Percentiles rank a stretch among this genome's conserved stretches.
phyloP scores from a whole-genome alignment of 805 yeast genomes.

The Candida maltosa region DNA sequence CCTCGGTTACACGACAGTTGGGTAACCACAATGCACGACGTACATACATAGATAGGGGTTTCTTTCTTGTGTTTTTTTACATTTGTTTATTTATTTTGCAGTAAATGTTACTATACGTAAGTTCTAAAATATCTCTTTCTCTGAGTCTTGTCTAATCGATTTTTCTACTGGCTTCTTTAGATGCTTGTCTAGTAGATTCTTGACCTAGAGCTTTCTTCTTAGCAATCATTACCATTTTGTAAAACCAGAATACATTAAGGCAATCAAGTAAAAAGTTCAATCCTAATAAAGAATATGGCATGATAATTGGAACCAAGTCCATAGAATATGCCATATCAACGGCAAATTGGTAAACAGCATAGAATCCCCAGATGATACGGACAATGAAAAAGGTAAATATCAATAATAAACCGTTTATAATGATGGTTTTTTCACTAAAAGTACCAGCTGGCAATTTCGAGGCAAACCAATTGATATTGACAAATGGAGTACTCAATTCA shows the following conservation, averaged over 20 bases:
- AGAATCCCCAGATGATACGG: constrained; percentile 85
- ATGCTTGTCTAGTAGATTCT: constrained; percentile 12
- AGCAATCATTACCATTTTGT: constrained; percentile 80
- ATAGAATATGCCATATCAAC: constrained; percentile 44
- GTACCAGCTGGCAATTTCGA: constrained; percentile 69
- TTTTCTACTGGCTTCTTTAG: constrained; percentile 16
- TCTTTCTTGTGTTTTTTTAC: too few species aligned
- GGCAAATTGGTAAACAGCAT: constrained; percentile 57
- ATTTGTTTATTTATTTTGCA: too few species aligned
- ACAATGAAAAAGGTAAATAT: constrained; percentile 70
- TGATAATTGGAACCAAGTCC: constrained; percentile 41
- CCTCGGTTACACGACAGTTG: too few species aligned
- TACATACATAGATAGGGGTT: too few species aligned
- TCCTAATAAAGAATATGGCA: constrained; percentile 48
- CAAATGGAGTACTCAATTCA: constrained; percentile 92
- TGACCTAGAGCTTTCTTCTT: constrained; percentile 37
- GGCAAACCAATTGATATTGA: constrained; percentile 90
- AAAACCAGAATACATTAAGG: constrained; percentile 83
- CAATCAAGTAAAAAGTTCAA: constrained; percentile 62
- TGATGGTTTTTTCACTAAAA: constrained; percentile 50
- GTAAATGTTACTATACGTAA: too few species aligned
- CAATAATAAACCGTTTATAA: constrained; percentile 70
- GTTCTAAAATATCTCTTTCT: background rate
- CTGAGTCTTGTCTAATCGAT: constrained; percentile 10
- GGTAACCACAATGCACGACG: too few species aligned